Evolutionary conservation across 352 stramenopile species (phyloP), one percentile per base, ranked within the genome.

Genomic region (Globisporangium viniferum): DNA sequence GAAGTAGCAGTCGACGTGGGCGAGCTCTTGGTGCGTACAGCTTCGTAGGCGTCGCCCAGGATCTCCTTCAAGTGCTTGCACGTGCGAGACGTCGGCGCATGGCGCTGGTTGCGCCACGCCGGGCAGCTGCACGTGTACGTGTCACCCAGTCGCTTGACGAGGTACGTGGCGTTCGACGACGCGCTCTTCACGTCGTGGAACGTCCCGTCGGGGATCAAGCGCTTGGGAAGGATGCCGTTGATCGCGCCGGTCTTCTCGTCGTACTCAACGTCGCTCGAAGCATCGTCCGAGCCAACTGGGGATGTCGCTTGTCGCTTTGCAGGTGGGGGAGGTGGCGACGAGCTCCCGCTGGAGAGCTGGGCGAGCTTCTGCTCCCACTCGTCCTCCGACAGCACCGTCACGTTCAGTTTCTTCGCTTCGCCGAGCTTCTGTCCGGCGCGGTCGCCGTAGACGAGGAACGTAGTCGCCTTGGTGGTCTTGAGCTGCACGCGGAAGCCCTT

Each of bases 51-150:
- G 12, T 85, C 79, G 9, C 84, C 84, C 0, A 92, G 58, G 14
- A 86, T 56, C 58, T 81, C 51, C 54, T 84, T 83, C 35, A 92
- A 59, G 62, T 92, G 84, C 61, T 92, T 92, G 61, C 84, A 92
- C 0, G 82, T 90, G 15, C 84, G 73, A 0, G 70, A 69, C 8
- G 71, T 82, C 10, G 79, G 76, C 2, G 78, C 72, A 24, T 79
- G 64, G 54, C 77, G 75, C 56, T 92, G 84, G 69, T 88, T 89
- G 1, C 76, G 73, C 84, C 84, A 92, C n/a, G 82, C 81, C 9
- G 82, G 82, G 54, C 84, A 92, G 41, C 59, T 90, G 67, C 84
- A 92, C 22, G 76, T 78, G 64, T 91, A 92, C 29, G 75, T 72
- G 36, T 61, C 77, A 3, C 82, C 82, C 5, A 83, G 22, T 12